Conservation (phyloP, 345 rosid species). For the Brassica juncea region DNA sequence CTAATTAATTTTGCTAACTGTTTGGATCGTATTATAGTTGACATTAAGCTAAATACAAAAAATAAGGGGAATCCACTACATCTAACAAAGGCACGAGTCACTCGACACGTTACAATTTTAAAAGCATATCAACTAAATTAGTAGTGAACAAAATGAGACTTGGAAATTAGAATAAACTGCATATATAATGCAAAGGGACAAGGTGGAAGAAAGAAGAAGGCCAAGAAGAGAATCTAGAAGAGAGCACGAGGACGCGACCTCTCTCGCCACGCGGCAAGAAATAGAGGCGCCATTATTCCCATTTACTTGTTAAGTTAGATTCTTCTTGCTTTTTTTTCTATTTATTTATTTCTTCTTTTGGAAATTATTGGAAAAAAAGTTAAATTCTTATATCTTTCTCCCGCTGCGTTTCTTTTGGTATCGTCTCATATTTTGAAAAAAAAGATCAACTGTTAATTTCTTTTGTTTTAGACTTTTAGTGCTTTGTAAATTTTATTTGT, state of each 20-base stretch:
- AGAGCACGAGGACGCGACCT: constrained; percentile 19
- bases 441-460: neutral
- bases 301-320: constrained; percentile 11
- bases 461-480: neutral
- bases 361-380: neutral
- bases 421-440: constrained; percentile 19
- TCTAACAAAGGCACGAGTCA: neutral
- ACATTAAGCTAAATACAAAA: neutral
- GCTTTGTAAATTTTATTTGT: neutral
- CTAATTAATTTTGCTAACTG: neutral
- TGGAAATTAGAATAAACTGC: neutral
- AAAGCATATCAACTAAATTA: constrained; percentile 19
- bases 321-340: constrained; percentile 17
- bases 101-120: constrained; percentile 21
- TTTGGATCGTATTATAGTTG: neutral
- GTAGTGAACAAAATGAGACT: constrained; percentile 2
- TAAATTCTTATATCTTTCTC: neutral
- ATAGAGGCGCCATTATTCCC: constrained; percentile 13
- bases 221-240: constrained; percentile 16
- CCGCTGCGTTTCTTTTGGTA: neutral
- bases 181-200: neutral
- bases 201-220: neutral
- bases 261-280: constrained; percentile 34
- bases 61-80: constrained; percentile 14
- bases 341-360: constrained; percentile 12